Evolutionary conservation across 441 rosid genomes (phyloP), one percentile per base, ranked within the genome.

Genomic region (Manihot esculenta): DNA sequence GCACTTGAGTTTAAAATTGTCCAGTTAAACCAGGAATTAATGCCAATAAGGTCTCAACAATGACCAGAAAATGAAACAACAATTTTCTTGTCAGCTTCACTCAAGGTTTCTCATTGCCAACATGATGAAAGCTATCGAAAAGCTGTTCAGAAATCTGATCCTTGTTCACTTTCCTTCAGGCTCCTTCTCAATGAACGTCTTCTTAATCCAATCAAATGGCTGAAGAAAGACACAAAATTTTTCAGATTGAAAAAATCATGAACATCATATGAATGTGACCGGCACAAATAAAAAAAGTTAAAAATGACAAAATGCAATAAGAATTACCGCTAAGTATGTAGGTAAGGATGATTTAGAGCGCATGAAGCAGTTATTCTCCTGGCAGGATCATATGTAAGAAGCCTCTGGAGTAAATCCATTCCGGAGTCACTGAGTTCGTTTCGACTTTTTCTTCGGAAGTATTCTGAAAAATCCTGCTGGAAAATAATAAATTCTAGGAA

Each of bases 191-290:
- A 91, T 73, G 76, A 91, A 89, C 10, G 96, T 94, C 87, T 80
- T 94, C 88, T 86, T 89, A 68, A 94, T 75, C 96, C 96, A 94
- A 83, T 72, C 88, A 78, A 91, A 89, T 4, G 98, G 98, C 97
- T 94, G 90, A 30, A 18, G 60, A 61, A 64, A 54, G 38, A 57
- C 65, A 51, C 56, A 49, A 50, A 8, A 72, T 48, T 11, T 23
- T 56, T 27, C 38, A 17, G 8, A 48, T 44, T 51, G 15, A 11
- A 68, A 4, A 30, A 38, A 9, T 38, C 42, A 38, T 38, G 63
- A 1, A n/a, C 23, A 62, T 17, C 13, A 21, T 11, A 18, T 58
- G 21, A 18, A 23, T 60, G 60, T 21, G 33, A 53, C 18, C n/a
- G n/a, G n/a, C n/a, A n/a, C n/a, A n/a, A n/a, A n/a, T n/a, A n/a